Evolutionary conservation across 768 basidiomycete genomes (phyloP).

Genomic region (Suillus paluster): DNA sequence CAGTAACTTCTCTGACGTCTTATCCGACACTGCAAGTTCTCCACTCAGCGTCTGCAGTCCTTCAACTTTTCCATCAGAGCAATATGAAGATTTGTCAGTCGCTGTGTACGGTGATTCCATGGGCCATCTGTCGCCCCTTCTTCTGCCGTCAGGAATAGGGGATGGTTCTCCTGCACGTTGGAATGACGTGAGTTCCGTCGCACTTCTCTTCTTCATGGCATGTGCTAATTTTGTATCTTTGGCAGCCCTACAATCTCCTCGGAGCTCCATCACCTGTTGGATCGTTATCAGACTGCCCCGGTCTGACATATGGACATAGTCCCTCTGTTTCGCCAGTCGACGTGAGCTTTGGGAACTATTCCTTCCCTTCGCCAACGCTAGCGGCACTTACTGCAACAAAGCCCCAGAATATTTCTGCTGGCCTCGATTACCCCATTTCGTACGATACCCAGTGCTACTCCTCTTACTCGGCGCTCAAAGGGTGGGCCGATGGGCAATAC

Average conservation of each 20-base stretch:
- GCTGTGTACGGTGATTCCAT: conserved; percentile 26
- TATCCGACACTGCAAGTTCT: conserved; percentile 33
- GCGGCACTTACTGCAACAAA: conserved; percentile 17
- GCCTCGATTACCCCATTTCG: conserved; percentile 8
- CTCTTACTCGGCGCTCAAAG: conserved; percentile 29
- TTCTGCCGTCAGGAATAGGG: conserved; percentile 35
- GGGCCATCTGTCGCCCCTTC: conserved; percentile 34
- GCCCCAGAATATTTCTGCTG: conserved; percentile 10
- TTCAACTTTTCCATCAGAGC: conserved; percentile 21
- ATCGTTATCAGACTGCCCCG: conserved; percentile 20
- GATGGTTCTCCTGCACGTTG: conserved; percentile 35
- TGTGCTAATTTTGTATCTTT: conserved; percentile 24
- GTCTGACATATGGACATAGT: conserved; percentile 28
- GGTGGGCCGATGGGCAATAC: conserved; percentile 28
- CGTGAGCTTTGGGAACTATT: conserved; percentile 25
- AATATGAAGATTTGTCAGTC: conserved; percentile 24
- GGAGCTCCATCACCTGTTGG: conserved; percentile 26
- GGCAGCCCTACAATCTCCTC: conserved; percentile 38
- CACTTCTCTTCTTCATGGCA: conserved; percentile 15
- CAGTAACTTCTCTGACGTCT: conserved; percentile 35
- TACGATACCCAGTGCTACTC: conserved; percentile 15
- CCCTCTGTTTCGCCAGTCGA: conserved; percentile 32
- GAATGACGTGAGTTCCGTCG: conserved; percentile 36
- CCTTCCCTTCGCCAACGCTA: conserved; percentile 20
- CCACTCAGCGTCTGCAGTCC: conserved; percentile 15